These are phyloP conservation scores for Blastobotrys persicus DNA, from an alignment of 1,139 yeast species.

Conservation along the genomic window DNA sequence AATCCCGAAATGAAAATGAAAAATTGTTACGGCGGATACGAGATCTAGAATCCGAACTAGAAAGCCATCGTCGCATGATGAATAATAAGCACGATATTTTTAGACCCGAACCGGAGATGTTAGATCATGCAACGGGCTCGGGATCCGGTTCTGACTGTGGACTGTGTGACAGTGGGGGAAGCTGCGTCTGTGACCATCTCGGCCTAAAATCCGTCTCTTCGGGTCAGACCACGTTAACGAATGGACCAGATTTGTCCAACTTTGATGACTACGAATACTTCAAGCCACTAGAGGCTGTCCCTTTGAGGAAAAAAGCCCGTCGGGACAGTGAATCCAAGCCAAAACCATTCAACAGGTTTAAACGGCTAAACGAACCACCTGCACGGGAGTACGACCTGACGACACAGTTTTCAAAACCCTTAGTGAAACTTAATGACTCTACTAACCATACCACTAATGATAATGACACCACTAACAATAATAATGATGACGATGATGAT, in stretches of 20 bases:
- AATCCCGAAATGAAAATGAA: slow-evolving; percentile 15
- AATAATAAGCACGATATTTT: not conserved
- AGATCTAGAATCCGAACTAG: slow-evolving; percentile 8
- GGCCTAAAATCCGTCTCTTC: slow-evolving; percentile 26
- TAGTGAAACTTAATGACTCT: not conserved
- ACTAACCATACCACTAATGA: not conserved
- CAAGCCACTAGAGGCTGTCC: slow-evolving; percentile 28
- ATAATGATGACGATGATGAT: slow-evolving; percentile 3
- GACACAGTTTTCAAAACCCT: not conserved
- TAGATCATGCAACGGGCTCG: not conserved
- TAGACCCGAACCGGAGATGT: not conserved
- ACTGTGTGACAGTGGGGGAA: slow-evolving; percentile 33
- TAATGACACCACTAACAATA: not conserved
- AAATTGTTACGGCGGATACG: slow-evolving; percentile 11
- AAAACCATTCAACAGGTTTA: slow-evolving; percentile 17
- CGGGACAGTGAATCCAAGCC: slow-evolving; percentile 4
- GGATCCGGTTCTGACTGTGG: slow-evolving; percentile 27
- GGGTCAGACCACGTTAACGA: not conserved
- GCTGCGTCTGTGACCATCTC: slow-evolving; percentile 35
- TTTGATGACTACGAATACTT: slow-evolving; percentile 20
- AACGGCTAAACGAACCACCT: slow-evolving; percentile 9
- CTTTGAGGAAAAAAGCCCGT: slow-evolving; percentile 21
- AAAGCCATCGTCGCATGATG: not conserved
- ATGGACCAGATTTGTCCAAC: slow-evolving; percentile 11
- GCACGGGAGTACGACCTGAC: slow-evolving; percentile 13